These are phyloP conservation scores for Collybia sordida DNA, from an alignment of 768 basidiomycete genomes.

Conservation along the genomic window DNA sequence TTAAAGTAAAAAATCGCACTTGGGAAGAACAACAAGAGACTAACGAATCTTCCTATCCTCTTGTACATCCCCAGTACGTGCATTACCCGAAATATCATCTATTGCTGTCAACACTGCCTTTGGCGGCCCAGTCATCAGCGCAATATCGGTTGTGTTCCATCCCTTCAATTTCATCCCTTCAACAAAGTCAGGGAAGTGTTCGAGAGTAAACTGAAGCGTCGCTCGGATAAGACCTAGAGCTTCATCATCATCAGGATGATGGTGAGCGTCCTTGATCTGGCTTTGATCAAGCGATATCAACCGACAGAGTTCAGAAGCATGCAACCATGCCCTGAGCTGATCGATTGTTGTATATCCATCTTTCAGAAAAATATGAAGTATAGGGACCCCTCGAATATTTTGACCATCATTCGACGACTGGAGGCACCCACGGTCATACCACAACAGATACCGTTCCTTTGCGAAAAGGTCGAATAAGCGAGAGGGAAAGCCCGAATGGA, in stretches of 20 bases:
- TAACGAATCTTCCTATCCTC: conserved; percentile 22
- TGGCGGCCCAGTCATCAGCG: conserved; percentile 29
- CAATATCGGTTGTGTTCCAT: conserved; percentile 37
- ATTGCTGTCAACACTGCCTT: conserved; percentile 24
- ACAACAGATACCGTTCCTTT: conserved; percentile 52
- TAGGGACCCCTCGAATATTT: conserved; percentile 17
- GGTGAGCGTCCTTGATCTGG: not conserved
- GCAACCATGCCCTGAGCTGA: conserved; percentile 58
- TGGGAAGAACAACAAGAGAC: conserved; percentile 2
- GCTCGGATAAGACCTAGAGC: conserved; percentile 17
- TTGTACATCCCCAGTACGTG: conserved; percentile 1
- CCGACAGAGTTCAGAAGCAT: conserved; percentile 37
- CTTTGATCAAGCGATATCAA: conserved; percentile 10
- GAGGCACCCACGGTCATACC: conserved; percentile 39
- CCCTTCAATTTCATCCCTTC: conserved; percentile 25
- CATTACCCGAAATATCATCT: not conserved
- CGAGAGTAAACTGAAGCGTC: conserved; percentile 14
- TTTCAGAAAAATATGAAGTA: conserved; percentile 48
- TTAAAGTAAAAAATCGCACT: not conserved
- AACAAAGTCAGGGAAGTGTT: conserved; percentile 23
- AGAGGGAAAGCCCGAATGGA: conserved; percentile 23
- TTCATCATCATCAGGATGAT: conserved; percentile 3
- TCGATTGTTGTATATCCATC: conserved; percentile 46
- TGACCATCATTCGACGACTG: conserved; percentile 6
- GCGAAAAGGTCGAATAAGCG: conserved; percentile 38